These are phyloP conservation scores for Tulasnella sp. DNA, from an alignment of 768 basidiomycete genomes.

Conservation along the genomic window DNA sequence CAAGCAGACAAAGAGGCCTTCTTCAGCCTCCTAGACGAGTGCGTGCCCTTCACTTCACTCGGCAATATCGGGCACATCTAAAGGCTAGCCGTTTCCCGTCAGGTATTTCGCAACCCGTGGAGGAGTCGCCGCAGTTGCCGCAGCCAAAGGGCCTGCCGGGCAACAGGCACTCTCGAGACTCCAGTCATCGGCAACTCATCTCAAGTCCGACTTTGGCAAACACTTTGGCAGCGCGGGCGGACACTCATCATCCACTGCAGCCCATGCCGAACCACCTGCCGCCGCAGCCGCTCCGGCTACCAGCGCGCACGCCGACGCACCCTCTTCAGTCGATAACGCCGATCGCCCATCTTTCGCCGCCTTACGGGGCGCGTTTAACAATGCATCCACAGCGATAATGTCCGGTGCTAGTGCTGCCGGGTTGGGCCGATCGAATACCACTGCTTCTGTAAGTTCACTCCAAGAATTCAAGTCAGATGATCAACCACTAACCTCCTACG, in stretches of 20 bases:
- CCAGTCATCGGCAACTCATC: neutral
- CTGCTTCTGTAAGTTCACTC: neutral
- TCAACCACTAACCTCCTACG: neutral
- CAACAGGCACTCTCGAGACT: constrained; percentile 6
- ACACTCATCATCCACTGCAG: neutral
- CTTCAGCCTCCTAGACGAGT: constrained; percentile 79
- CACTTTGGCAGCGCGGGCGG: neutral
- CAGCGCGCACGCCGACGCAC: neutral
- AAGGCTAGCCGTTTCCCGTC: constrained; percentile 23
- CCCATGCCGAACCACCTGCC: neutral
- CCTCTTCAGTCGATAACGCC: neutral
- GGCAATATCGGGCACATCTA: neutral
- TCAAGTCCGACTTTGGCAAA: constrained; percentile 7
- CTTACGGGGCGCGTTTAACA: constrained; percentile 14
- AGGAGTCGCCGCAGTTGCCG: constrained; percentile 19
- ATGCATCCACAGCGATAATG: neutral
- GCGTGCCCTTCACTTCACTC: constrained; percentile 27
- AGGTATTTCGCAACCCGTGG: constrained; percentile 68
- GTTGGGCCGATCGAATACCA: constrained; percentile 10
- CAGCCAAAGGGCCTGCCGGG: constrained; percentile 21
- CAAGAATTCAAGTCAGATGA: neutral
- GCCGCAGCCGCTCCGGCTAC: neutral
- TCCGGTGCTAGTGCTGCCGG: neutral
- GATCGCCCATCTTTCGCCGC: constrained; percentile 15
- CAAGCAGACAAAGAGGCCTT: constrained; percentile 73